Evolutionary conservation across 768 basidiomycete genomes (phyloP), one percentile per base, ranked within the genome.

Genomic region (Tubosaeta sp.): DNA sequence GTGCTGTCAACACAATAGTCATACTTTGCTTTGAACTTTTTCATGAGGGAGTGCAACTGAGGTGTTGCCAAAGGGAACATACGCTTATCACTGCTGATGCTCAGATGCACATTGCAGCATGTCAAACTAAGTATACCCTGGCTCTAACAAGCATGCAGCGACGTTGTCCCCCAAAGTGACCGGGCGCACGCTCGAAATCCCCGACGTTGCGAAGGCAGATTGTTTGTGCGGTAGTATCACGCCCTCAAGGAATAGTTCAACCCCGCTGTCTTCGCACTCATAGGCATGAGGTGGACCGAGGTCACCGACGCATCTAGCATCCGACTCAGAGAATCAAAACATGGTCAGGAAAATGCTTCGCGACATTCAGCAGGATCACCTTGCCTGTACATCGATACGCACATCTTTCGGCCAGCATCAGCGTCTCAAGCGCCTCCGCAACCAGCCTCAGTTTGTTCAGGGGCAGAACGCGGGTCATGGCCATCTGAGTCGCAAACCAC

Each of bases 361-460:
- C 84, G 0, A 83, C 93, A 55, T 85, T 87, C 38, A 98, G 74
- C 11, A 99, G 78, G 63, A 94, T 81, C 0, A 95, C 97, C 60
- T 88, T 78, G 46, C 88, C 91, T 2, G 49, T 52, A 22, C 22
- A 4, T 60, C 52, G 32, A 63, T 98, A 97, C 2, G 88, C 95
- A 97, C 97, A 98, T 74, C 97, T 97, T 59, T 97, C 74, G 0
- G 97, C 86, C n/a, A 98, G 79, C 77, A 98, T 99, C 67, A 98
- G 71, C n/a, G 87, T 74, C 98, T 97, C 50, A 98, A 97, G 2
- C 8, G 95, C 95, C 65, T 99, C 97, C 1, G 94, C 94, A 43
- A 22, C 95, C 95, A 1, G 95, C n/a, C n/a, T n/a, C n/a, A 22
- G 22, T 3, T 22, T 97, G 78, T 99, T 99, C 94, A 98, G 97